Evolutionary conservation across 177 flowering plant species (phyloP).

Genomic region (Vitis hybrid): DNA sequence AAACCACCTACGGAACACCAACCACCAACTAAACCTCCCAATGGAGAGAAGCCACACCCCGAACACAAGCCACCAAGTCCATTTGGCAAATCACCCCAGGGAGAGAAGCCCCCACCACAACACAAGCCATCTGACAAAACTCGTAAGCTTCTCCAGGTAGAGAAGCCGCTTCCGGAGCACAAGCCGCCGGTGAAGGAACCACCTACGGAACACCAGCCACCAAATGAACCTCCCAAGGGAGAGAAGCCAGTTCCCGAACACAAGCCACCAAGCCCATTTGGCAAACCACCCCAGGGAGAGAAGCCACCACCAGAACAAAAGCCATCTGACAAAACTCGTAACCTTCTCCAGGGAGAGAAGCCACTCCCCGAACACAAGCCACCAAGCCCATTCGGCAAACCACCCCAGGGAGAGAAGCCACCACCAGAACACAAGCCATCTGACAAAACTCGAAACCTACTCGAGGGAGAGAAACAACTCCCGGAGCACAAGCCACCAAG

Average conservation of each 20-base stretch:
- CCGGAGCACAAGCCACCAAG: conserved; percentile 2
- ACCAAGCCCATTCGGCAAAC: too few relatives aligned
- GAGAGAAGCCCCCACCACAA: conserved; percentile 5
- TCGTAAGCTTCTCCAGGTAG: conserved; percentile 1
- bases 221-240: too few relatives aligned
- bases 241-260: conserved; percentile 3
- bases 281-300: background rate
- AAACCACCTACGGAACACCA: too few relatives aligned
- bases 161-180: conserved; percentile 6
- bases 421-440: background rate
- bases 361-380: background rate
- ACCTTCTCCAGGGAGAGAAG: too few relatives aligned
- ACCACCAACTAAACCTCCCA: too few relatives aligned
- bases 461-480: background rate
- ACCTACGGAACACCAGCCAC: too few relatives aligned
- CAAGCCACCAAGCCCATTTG: conserved; percentile 3
- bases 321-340: too few relatives aligned
- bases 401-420: background rate
- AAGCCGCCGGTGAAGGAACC: background rate
- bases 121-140: background rate
- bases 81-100: background rate
- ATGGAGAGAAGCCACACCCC: background rate
- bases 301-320: too few relatives aligned
- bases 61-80: background rate
- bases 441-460: background rate